Base-by-base conservation (phyloP, 2,329 filamentous ascomycete genomes). In the Pseudocercospora fijiensis region DNA sequence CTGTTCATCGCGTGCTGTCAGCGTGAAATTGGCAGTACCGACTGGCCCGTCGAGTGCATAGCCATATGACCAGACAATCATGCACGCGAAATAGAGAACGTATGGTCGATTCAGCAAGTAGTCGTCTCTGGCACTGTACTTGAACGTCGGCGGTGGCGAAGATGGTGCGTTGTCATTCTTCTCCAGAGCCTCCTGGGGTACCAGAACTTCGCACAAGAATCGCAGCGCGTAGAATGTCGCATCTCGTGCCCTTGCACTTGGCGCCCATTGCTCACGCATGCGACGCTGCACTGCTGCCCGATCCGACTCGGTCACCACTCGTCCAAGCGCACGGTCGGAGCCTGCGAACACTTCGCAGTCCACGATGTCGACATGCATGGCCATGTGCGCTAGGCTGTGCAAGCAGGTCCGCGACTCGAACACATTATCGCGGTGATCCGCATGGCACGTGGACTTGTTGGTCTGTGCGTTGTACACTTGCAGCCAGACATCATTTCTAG, bases 301-400 rank as follows among this genome's bases (percentile, higher is more conserved):
- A 77, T 98, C 95, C 66, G 91, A 87, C 1, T 86, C 83, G 0
- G 91, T 92, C 65, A 98, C 96, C 0, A 89, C 88, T 53, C 94
- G 88, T 22, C 95, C 94, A 3, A 98, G 85, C 1, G 97, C 84
- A 28, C 93, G 85, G 70, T 89, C 91, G 1, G 94, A 92, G 8
- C 93, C 88, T 4, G 94, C 95, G 76, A 95, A 97, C 69, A 98
- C 96, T 78, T 98, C 94, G 72, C 92, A 94, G 76, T 98, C 94
- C n/a, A 96, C 91, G 60, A 98, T 92, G 74, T 98, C 94, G 24
- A 96, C 92, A 74, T 98, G 92, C 85, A 96, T 96, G 2, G 92
- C 92, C 91, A 99, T 97, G 76, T 98, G 95, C 0, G 95, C 95
- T 11, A 99, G 82, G 72, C 96, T 92, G 74, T 98, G 93, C 51